These are phyloP conservation scores for Bondarzewia mesenterica DNA, from an alignment of 1,284 basidiomycete species.

Conservation along the genomic window DNA sequence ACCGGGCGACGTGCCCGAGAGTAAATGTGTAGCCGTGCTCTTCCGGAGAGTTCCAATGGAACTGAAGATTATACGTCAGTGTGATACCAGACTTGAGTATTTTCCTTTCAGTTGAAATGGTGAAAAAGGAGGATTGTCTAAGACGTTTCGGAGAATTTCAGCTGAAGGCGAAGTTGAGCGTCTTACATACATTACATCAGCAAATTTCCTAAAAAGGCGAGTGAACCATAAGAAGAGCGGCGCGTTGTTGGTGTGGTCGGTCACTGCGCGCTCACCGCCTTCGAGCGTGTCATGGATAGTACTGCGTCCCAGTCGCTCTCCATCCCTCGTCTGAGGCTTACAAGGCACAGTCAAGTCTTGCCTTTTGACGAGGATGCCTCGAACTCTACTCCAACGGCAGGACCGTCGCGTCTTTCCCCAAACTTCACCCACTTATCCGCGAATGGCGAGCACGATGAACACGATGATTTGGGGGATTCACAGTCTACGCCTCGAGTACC, in stretches of 20 bases:
- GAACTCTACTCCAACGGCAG: slow-evolving; percentile 22
- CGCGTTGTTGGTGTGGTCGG: not conserved
- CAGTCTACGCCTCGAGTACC: slow-evolving; percentile 41
- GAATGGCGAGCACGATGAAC: slow-evolving; percentile 21
- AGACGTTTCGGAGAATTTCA: no score
- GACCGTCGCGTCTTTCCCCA: slow-evolving; percentile 24
- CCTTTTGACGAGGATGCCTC: slow-evolving; percentile 1
- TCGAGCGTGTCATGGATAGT: not conserved
- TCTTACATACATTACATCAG: no score
- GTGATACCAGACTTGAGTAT: no score
- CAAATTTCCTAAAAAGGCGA: no score
- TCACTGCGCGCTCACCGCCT: not conserved
- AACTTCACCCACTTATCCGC: slow-evolving; percentile 10
- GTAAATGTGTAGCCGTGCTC: no score
- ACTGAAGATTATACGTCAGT: no score
- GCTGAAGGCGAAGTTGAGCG: no score
- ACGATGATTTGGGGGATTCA: slow-evolving; percentile 33
- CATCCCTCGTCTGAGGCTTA: not conserved
- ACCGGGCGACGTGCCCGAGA: no score
- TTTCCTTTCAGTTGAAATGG: no score
- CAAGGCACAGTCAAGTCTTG: not conserved
- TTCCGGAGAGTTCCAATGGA: no score
- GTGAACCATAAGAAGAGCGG: no score
- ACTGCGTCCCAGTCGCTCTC: not conserved
- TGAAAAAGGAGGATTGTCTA: no score